Base-by-base conservation (phyloP, 257 asterid species). In the Euphrasia confusa region DNA sequence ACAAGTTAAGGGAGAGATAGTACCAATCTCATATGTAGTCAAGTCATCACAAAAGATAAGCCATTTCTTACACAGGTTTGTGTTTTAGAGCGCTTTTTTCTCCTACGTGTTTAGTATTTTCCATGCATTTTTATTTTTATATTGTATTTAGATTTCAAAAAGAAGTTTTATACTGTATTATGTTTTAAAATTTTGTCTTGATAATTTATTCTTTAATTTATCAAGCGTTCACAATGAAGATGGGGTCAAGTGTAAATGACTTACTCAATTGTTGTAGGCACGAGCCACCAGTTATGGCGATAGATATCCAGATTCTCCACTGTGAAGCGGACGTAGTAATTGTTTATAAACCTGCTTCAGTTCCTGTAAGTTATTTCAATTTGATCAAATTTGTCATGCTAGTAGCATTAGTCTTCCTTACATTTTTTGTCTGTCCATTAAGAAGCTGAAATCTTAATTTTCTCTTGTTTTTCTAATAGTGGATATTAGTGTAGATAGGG, bases 271-370 rank as follows among this genome's bases (percentile, higher is more conserved):
- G 75, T 63, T 93, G 89, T 83, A 93, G 99, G 95, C 99, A 93
- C 64, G 99, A 89, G 80, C 99, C 99, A 54, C 99, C 97, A 10
- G 97, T 93, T 67, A 81, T 72, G 94, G 95, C 96, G 12, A 58
- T 58, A 83, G 84, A 85, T 71, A 80, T 93, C 49, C 71, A 81
- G 83, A 74, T 93, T 81, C 91, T 93, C 64, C 82, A 79, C 61
- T 72, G 75, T 47, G 97, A 89, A 26, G 79, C 87, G 32, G 95
- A 93, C 57, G 95, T 87, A 60, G 45, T 93, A 71, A 80, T 96
- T 57, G 77, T 93, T 68, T 84, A 82, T 74, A 93, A 93, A 79
- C 99, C 99, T 39, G 99, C 97, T 12, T 83, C 99, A 61, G 84
- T 83, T 75, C 99, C 99, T 32, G 99, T 93, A 83, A 89, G 99